Base-by-base conservation (phyloP, 257 asterid species). In the Catharanthus roseus region DNA sequence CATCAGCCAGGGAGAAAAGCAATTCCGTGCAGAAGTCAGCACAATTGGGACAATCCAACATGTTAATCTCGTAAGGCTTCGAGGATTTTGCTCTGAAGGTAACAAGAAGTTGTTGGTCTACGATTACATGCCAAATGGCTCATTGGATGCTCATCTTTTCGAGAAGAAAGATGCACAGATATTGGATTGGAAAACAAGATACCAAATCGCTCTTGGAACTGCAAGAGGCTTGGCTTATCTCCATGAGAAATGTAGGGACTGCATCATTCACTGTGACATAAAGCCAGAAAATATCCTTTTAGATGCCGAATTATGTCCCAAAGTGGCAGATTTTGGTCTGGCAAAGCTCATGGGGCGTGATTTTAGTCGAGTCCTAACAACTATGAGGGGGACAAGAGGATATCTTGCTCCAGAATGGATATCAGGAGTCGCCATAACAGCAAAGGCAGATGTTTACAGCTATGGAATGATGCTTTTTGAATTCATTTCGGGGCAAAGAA, bases 161-260 rank as follows among this genome's bases (percentile, higher is more conserved):
- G 66, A 72, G 36, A 77, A 63, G 28, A 44, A 77, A 4, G 83
- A 76, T 47, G 74, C 86, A 33, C 57, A 71, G 38, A 44, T 71
- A 39, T 77, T 83, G 68, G 79, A 77, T 68, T 86, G 88, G 86
- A 77, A 76, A 51, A 73, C 66, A 6, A 83, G 88, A 76, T 83
- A 81, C 65, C 71, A 83, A 65, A 71, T 85, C 24, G 87, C 85
- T n/a, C 54, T 85, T 26, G 90, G 90, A 50, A 84, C 82, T 0
- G 90, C 88, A 2, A 80, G 87, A 72, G 90, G 90, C 21, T 82
- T 86, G 78, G 70, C 75, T 61, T 86, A 86, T 78, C 88, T 86
- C 64, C 90, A 86, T 45, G 90, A 86, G 75, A 80, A 86, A 61
- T 86, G 88, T 51, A 66, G 88, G 56, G 84, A 83, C 51, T 77